phyloP scores from a whole-genome alignment of 306 rosid genomes.

The Gastrolobium bilobum region DNA sequence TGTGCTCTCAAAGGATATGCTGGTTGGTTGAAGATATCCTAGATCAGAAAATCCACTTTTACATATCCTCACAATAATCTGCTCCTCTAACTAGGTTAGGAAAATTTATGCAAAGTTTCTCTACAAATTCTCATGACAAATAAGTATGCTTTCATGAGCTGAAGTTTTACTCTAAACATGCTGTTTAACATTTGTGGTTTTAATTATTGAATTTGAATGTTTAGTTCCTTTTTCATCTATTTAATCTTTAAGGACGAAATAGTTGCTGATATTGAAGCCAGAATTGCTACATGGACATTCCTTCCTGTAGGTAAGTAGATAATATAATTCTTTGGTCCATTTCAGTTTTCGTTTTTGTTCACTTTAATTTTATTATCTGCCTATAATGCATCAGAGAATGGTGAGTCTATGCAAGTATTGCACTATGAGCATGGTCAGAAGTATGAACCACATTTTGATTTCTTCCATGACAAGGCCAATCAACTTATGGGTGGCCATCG shows the following conservation, averaged over 20 bases:
- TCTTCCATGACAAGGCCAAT: slow-evolving; percentile 85
- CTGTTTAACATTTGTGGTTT: slow-evolving; percentile 24
- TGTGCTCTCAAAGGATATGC: too few species aligned
- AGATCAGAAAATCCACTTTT: too few species aligned
- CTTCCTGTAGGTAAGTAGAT: slow-evolving; percentile 74
- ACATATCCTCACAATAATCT: not conserved
- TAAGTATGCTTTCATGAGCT: slow-evolving; percentile 10
- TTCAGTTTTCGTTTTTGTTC: slow-evolving; percentile 28
- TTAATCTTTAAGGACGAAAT: slow-evolving; percentile 74
- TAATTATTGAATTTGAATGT: slow-evolving; percentile 37
- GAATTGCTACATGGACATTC: slow-evolving; percentile 93
- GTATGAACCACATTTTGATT: slow-evolving; percentile 93
- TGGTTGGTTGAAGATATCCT: too few species aligned
- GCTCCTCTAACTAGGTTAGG: slow-evolving; percentile 4
- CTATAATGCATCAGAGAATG: slow-evolving; percentile 72
- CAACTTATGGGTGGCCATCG: slow-evolving; percentile 90
- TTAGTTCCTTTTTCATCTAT: slow-evolving; percentile 46
- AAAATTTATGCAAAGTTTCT: slow-evolving; percentile 25
- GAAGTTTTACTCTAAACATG: slow-evolving; percentile 19
- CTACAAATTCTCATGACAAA: slow-evolving; percentile 9
- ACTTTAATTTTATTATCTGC: not conserved
- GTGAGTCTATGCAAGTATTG: slow-evolving; percentile 87
- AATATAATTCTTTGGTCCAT: slow-evolving; percentile 13
- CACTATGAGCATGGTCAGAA: slow-evolving; percentile 91
- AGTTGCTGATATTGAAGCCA: slow-evolving; percentile 74